Evolutionary conservation across 2,329 filamentous ascomycete species (phyloP), one percentile per base, ranked within the genome.

Genomic region (Alternaria triticina): DNA sequence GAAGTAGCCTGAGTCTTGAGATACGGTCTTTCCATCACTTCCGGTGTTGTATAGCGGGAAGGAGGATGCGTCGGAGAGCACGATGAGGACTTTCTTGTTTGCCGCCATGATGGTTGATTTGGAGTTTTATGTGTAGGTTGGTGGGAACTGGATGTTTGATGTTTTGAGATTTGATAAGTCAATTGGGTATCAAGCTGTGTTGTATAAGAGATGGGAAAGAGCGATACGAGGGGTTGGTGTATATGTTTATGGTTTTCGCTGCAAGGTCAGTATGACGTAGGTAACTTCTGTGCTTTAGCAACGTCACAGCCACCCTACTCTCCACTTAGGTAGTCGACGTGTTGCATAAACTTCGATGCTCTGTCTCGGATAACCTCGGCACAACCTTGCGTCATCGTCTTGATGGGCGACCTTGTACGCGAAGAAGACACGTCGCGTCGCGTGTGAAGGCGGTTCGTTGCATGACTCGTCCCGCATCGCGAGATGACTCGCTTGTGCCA

Each of bases 61-160:
- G 56, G 83, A 81, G 54, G 77, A 62, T 6, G 81, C 80, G 61
- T 83, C 82, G 50, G 81, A 82, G 61, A 84, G 75, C 66, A 83
- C 70, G 64, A 84, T 82, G 65, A 84, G 81, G 57, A 83, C 71
- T 64, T 83, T 83, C 57, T 81, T 81, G 33, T 80, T 81, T 22
- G 67, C 50, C n/a, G 66, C 57, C 71, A 72, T 72, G 40, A 13
- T 67, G 56, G 27, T 3, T 47, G 28, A n/a, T 22, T 23, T 23
- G 10, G 17, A n/a, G 7, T 23, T 23, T 15, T n/a, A 17, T 12
- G 27, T 8, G 36, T 15, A 15, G 22, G 4, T 50, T 27, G 10
- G 4, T 10, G 15, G 20, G 17, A 23, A 13, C 5, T 13, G 9
- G 12, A 3, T 17, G 4, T 27, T 27, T 9, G 7, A 7, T 12